Conservation (phyloP, 1,284 basidiomycete genomes). For the Cryptococcus floricola region DNA sequence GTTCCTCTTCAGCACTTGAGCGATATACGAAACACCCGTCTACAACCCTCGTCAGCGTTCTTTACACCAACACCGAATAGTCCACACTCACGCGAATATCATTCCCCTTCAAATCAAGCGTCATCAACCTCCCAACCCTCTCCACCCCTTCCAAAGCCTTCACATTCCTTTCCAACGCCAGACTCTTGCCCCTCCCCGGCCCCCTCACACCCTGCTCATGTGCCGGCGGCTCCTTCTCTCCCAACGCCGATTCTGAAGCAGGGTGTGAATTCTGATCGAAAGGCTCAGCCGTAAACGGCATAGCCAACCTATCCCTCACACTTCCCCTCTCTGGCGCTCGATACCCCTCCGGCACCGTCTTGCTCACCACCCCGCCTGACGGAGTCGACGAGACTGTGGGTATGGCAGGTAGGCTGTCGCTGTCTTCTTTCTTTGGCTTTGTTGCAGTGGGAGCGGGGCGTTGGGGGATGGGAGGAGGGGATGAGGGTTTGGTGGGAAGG, state of each 20-base stretch:
- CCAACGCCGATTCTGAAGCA: neutral
- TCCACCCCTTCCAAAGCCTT: conserved; percentile 79
- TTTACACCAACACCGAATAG: conserved; percentile 1
- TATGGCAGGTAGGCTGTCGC: conserved; percentile 28
- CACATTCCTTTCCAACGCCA: conserved; percentile 59
- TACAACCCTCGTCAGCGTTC: conserved; percentile 30
- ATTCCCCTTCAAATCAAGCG: conserved; percentile 86
- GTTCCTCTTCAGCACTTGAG: conserved; percentile 93
- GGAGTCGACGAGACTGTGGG: conserved; percentile 66
- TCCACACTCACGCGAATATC: conserved; percentile 68
- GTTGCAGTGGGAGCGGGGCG: neutral
- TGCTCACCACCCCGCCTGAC: conserved; percentile 71
- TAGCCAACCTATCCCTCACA: neutral
- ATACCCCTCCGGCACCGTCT: conserved; percentile 54
- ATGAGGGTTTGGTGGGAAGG: too few relatives aligned
- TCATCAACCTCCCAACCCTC: conserved; percentile 75
- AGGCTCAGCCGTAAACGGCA: neutral
- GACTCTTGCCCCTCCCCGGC: conserved; percentile 24
- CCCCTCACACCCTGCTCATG: neutral
- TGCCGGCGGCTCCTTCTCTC: neutral
- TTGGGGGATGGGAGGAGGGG: too few relatives aligned
- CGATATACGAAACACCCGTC: conserved; percentile 82
- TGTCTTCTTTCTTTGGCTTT: conserved; percentile 16
- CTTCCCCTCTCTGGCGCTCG: conserved; percentile 28
- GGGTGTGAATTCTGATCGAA: neutral